A percentile compares a stretch with the other conserved stretches of the same genome.
Conservation (phyloP, 2,329 filamentous ascomycete species). For the Aspergillus sp. region DNA sequence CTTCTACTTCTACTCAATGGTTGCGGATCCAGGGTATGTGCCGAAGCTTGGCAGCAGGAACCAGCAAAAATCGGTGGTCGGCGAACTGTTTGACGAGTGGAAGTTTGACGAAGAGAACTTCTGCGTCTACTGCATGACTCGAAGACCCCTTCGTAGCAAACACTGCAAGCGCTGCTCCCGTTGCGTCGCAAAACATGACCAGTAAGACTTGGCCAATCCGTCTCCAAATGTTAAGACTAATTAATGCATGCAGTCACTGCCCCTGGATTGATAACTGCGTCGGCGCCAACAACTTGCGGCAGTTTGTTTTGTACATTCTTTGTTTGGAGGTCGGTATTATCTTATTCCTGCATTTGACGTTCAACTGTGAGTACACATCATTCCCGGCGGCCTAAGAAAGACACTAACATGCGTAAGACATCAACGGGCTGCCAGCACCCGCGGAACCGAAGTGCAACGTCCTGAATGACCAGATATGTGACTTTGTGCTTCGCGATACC, state of each 20-base stretch:
- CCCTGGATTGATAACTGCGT: slow-evolving; percentile 98
- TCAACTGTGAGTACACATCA: slow-evolving; percentile 61
- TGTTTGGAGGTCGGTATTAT: slow-evolving; percentile 74
- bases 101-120: slow-evolving; percentile 95
- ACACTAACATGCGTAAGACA: slow-evolving; percentile 50
- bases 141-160: slow-evolving; percentile 89
- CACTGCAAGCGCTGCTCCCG: slow-evolving; percentile 89
- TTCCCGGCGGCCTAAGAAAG: background rate
- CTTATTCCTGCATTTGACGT: slow-evolving; percentile 68
- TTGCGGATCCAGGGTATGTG: slow-evolving; percentile 86
- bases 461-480: slow-evolving; percentile 73
- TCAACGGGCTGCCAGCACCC: slow-evolving; percentile 58
- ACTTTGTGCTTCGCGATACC: slow-evolving; percentile 73
- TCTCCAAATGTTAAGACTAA: background rate
- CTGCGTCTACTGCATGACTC: slow-evolving; percentile 91
- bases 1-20: slow-evolving; percentile 86
- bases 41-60: slow-evolving; percentile 87
- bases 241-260: slow-evolving; percentile 68
- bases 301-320: slow-evolving; percentile 89
- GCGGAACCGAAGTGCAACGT: slow-evolving; percentile 63
- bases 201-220: slow-evolving; percentile 60
- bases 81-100: slow-evolving; percentile 79
- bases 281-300: slow-evolving; percentile 90
- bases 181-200: slow-evolving; percentile 94
- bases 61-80: slow-evolving; percentile 84